These are phyloP conservation scores for Trypanosoma boissoni DNA, from an alignment of 208 protist genomes.

Conservation along the genomic window DNA sequence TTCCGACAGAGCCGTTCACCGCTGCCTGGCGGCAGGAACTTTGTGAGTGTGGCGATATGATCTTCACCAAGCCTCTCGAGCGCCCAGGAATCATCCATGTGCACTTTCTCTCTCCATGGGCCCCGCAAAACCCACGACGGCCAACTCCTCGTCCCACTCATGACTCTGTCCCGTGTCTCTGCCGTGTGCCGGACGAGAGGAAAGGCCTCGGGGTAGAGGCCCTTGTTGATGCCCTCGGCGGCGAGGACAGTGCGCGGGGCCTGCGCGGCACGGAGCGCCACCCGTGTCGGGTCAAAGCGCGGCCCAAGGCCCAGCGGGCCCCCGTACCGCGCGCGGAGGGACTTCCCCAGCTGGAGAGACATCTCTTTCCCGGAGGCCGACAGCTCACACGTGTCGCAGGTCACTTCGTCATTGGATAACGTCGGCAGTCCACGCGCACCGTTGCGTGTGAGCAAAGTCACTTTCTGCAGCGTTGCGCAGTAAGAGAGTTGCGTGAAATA, in stretches of 20 bases:
- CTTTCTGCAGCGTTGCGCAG: conserved; percentile 10
- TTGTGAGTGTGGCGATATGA: conserved; percentile 6
- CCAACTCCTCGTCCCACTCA: conserved; percentile 19
- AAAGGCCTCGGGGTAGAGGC: conserved; percentile 7
- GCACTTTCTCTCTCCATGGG: conserved; percentile 8
- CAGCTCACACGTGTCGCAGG: conserved; percentile 10
- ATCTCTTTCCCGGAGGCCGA: conserved; percentile 2
- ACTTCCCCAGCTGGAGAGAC: conserved; percentile 14
- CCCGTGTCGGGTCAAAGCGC: conserved; percentile 3
- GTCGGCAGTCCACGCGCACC: conserved; percentile 12
- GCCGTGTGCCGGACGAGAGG: conserved; percentile 14
- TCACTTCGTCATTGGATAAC: conserved; percentile 6
- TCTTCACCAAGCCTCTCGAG: conserved; percentile 4
- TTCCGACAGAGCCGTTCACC: not conserved
- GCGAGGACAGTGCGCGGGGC: conserved; percentile 14
- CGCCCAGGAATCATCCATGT: conserved; percentile 18
- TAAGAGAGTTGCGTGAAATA: not conserved
- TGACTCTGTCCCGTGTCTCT: not conserved
- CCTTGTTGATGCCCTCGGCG: conserved; percentile 8
- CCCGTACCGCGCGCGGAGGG: conserved; percentile 5
- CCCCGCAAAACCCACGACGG: conserved; percentile 12
- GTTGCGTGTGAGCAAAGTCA: conserved; percentile 12
- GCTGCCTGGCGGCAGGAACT: conserved; percentile 6
- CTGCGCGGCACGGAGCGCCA: conserved; percentile 2
- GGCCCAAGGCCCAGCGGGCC: conserved; percentile 2